Base-by-base conservation (phyloP, 192 early-diverging fungal genomes). In the Mortierella claussenii region DNA sequence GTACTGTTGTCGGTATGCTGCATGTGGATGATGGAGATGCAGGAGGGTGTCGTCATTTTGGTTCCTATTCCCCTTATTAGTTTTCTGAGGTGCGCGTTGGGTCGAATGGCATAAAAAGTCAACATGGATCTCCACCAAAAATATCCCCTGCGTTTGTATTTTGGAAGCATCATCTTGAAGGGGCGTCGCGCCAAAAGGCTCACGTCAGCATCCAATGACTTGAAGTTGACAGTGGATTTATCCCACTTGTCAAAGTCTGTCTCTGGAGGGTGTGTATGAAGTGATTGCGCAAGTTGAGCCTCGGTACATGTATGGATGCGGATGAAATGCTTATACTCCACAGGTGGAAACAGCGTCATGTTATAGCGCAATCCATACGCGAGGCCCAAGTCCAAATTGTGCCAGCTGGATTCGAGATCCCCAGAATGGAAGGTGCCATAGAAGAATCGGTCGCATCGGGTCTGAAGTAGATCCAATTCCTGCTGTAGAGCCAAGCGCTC, bases 51-150 rank as follows among this genome's bases (percentile, higher is more conserved):
- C 7, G 47, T 24, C 2, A 18, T 45, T 7, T 50, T 23, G 13
- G 42, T 28, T 23, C 24, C 1, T 60, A 40, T 7, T 40, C 37
- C 37, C 13, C 67, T 20, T 9, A 69, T 47, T 21, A 32, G 11
- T 37, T 69, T 43, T 60, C 57, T 21, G 2, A 55, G 3, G 31
- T 11, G 6, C n/a, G 4, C 13, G 18, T 60, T 69, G 21, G 67
- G 67, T 15, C 67, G 67, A 0, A 54, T 44, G 5, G 43, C 51
- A 48, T 69, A 69, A 27, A 60, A 69, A 5, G 58, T 60, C 58
- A 69, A 24, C 56, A 69, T 46, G 43, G 67, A 33, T 27, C 67
- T 60, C 58, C 58, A 69, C 67, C 67, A 69, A 43, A 60, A 60
- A 47, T 60, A 51, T 5, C 52, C 58, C 51, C 50, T 54, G 37